Evolutionary conservation across 2,329 filamentous ascomycete species (phyloP), one percentile per base, ranked within the genome.

Genomic region (Rhytidhysteron rufulum): DNA sequence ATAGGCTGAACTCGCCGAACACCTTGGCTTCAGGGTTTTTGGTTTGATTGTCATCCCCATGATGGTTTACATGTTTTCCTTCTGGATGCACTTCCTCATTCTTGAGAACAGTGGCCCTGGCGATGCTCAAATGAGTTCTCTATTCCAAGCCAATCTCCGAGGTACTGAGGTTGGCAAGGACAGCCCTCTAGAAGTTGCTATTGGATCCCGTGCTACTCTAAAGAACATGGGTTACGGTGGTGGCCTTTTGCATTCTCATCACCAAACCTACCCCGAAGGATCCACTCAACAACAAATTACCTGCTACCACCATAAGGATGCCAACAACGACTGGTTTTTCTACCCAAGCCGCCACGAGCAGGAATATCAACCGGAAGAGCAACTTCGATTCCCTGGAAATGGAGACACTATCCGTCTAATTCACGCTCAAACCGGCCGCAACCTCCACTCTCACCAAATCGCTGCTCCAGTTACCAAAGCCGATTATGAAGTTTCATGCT

Each of bases 161-260:
- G 93, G 93, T 19, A 97, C 91, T 9, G 86, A 94, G 50, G 91
- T 98, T 47, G 91, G 91, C 60, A 89, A 88, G 66, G 86, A 95
- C 65, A 96, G 90, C 60, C 93, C 94, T 17, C 78, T 98, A 13
- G 93, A 98, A 62, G 76, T 98, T 50, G 91, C 89, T 4, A 75
- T 86, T 49, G 93, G 94, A 19, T 98, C 93, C 25, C 82, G 86
- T 43, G 86, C 85, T 7, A 98, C 93, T 0, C 74, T 98, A 51
- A 98, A 98, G 78, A 98, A 98, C 66, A 98, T 97, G 93, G 93
- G 93, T 22, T 98, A 98, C 57, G 93, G 93, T 44, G 93, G 93
- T 61, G 93, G 93, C 64, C 81, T 98, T 25, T 82, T 97, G 33
- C 91, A 97, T 70, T 96, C 90, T 31, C 93, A 97, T 74, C 80